phyloP scores from a whole-genome alignment of 257 asterid genomes.

The Solanum commersonii region DNA sequence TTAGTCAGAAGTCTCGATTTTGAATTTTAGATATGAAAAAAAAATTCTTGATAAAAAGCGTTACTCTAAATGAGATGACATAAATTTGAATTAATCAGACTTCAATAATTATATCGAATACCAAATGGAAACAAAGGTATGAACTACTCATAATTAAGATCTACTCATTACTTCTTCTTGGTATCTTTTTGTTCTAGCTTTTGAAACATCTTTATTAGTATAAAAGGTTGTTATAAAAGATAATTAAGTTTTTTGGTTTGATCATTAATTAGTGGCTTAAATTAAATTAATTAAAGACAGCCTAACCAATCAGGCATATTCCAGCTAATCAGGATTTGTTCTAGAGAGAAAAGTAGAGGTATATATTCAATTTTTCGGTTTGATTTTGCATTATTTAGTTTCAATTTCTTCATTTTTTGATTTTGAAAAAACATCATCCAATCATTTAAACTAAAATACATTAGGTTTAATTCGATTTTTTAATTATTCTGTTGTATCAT shows the following conservation, averaged over 20 bases:
- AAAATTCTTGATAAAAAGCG: too few species aligned
- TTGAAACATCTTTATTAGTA: neutral
- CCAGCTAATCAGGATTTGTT: neutral
- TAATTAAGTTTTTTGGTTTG: neutral
- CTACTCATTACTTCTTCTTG: neutral
- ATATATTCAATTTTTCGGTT: neutral
- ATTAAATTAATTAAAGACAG: neutral
- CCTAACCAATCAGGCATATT: neutral
- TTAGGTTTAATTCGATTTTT: neutral
- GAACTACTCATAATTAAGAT: neutral
- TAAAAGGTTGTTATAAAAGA: neutral
- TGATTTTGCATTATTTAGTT: neutral
- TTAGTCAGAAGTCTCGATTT: too few species aligned
- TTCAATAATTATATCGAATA: too few species aligned
- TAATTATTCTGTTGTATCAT: neutral
- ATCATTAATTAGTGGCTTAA: neutral
- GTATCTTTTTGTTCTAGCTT: neutral
- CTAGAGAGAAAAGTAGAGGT: neutral
- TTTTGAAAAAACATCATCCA: neutral
- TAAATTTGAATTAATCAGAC: too few species aligned
- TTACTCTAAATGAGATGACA: fast-evolving
- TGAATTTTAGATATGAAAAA: too few species aligned
- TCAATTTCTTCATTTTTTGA: neutral
- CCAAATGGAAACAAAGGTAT: neutral
- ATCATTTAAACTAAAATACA: neutral